These are phyloP conservation scores for Allium fistulosum DNA, from an alignment of 106 monocot species.

Conservation along the genomic window DNA sequence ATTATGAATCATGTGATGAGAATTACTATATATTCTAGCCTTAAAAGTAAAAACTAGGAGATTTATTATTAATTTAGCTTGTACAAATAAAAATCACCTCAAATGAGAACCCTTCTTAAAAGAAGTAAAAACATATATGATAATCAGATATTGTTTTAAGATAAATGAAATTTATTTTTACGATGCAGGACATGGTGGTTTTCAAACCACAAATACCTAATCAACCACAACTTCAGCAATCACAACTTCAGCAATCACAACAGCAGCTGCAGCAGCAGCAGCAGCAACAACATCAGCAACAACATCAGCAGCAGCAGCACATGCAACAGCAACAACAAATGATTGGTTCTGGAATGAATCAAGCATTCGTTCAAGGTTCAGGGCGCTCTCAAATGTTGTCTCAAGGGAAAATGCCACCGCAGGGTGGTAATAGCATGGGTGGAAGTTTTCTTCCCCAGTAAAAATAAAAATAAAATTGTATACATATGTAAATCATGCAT, in stretches of 20 bases:
- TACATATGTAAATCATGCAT: no score
- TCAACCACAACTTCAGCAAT: constrained; percentile 23
- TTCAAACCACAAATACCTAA: constrained; percentile 86
- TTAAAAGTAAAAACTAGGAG: no score
- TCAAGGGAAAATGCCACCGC: constrained; percentile 55
- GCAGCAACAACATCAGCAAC: background rate
- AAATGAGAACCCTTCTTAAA: no score
- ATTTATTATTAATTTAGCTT: no score
- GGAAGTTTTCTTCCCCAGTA: constrained; percentile 36
- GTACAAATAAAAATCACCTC: no score
- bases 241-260: constrained; percentile 16
- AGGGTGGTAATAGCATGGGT: constrained; percentile 36
- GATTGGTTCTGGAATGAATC: constrained; percentile 16
- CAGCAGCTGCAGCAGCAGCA: constrained; percentile 7
- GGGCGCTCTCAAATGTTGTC: constrained; percentile 66
- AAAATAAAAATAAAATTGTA: background rate
- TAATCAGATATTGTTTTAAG: background rate
- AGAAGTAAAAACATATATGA: background rate
- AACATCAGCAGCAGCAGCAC: constrained; percentile 27
- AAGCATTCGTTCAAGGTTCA: constrained; percentile 44
- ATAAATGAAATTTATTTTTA: background rate
- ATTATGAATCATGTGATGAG: no score
- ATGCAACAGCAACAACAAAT: constrained; percentile 27
- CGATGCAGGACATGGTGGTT: constrained; percentile 84
- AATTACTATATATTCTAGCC: no score